Percentiles rank a stretch among this genome's conserved stretches.
These are phyloP conservation scores for Solanum etuberosum DNA, from an alignment of 257 asterid genomes.

Conservation along the genomic window DNA sequence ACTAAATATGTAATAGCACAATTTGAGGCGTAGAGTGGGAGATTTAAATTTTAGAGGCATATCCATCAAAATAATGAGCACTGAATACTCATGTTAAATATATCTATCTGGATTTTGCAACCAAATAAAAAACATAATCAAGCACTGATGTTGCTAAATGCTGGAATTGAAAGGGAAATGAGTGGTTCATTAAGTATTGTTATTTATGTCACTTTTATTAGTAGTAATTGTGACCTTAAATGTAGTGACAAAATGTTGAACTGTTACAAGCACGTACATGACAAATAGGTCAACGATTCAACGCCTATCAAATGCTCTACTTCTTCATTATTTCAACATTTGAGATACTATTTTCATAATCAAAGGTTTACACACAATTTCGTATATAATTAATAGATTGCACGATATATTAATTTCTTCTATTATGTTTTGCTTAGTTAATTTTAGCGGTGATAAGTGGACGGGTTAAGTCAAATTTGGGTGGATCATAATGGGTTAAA, in stretches of 20 bases:
- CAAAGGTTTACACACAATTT: not conserved
- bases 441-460: no score
- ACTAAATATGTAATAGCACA: not conserved
- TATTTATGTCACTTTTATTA: not conserved
- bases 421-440: no score
- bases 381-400: no score
- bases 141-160: not conserved
- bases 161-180: not conserved
- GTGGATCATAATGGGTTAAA: no score
- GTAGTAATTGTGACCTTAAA: not conserved
- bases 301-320: not conserved
- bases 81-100: not conserved
- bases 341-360: no score
- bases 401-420: not conserved
- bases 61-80: not conserved
- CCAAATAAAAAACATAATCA: not conserved
- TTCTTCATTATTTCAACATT: no score
- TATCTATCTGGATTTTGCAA: not conserved
- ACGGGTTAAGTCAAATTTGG: no score
- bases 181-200: not conserved
- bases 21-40: not conserved
- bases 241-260: not conserved
- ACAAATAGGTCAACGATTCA: not conserved
- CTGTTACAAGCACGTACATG: not conserved
- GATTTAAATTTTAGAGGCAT: not conserved